Percentiles rank a stretch among this genome's conserved stretches.
Conservation (phyloP, 495 filamentous ascomycete genomes). For the Filosporella fistucella region DNA sequence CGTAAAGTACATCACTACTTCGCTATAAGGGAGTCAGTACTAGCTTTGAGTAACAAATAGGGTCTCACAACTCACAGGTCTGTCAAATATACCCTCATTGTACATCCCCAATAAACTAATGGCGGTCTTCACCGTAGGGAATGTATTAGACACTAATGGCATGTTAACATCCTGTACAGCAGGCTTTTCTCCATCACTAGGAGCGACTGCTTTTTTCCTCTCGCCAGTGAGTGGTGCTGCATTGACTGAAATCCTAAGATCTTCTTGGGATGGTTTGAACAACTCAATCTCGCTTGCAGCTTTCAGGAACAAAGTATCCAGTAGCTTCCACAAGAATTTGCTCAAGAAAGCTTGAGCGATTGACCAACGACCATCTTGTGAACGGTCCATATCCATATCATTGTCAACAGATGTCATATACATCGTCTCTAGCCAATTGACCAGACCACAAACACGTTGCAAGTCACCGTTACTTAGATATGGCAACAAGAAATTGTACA, state of each 20-base stretch:
- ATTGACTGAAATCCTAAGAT: constrained; percentile 50
- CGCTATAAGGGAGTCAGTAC: too few species aligned
- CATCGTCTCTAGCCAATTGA: constrained; percentile 76
- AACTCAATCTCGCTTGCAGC: constrained; percentile 53
- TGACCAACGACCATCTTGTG: constrained; percentile 68
- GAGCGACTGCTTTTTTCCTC: constrained; percentile 40
- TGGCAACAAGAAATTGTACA: constrained; percentile 39
- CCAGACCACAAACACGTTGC: constrained; percentile 64
- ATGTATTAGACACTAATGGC: constrained; percentile 20
- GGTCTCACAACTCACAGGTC: constrained; percentile 24
- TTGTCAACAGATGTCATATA: constrained; percentile 68
- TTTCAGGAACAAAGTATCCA: constrained; percentile 44
- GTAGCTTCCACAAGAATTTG: constrained; percentile 47
- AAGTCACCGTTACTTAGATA: constrained; percentile 37
- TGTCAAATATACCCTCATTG: constrained; percentile 40
- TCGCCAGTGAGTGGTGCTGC: constrained; percentile 31
- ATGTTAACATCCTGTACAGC: neutral
- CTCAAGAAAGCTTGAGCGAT: constrained; percentile 53
- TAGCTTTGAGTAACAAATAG: neutral
- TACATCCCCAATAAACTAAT: constrained; percentile 22
- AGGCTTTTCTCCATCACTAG: constrained; percentile 41
- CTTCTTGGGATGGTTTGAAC: constrained; percentile 62
- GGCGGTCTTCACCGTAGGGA: constrained; percentile 23
- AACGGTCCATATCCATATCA: constrained; percentile 63
- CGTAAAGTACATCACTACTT: constrained; percentile 43